A percentile compares a stretch with the other conserved stretches of the same genome.
Conservation (phyloP, 371 early-diverging fungal species). For the Entomophthora muscae region DNA sequence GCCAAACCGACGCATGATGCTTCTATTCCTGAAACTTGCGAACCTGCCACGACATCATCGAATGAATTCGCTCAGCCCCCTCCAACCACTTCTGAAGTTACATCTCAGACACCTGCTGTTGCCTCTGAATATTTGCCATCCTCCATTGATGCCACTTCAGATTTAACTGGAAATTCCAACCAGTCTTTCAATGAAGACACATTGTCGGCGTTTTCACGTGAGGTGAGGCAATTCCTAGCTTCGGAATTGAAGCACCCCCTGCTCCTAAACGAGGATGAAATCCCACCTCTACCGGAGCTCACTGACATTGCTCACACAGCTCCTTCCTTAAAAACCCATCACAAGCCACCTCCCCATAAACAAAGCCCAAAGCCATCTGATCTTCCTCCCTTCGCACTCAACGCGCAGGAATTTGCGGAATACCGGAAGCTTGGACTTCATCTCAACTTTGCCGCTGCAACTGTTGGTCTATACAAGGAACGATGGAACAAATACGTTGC, state of each 20-base stretch:
- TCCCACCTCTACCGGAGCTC: not conserved
- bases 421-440: not conserved
- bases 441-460: not conserved
- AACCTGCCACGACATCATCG: too few species aligned
- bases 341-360: not conserved
- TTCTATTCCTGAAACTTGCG: too few species aligned
- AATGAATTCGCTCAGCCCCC: too few species aligned
- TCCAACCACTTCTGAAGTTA: not conserved
- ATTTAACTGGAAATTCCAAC: too few species aligned
- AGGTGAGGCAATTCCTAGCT: not conserved
- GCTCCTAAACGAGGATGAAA: not conserved
- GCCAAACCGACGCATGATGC: not conserved
- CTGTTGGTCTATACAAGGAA: not conserved
- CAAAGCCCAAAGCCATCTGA: not conserved
- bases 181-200: too few species aligned
- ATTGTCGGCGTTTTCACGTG: not conserved
- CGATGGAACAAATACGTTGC: not conserved
- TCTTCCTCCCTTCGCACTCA: not conserved
- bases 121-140: not conserved
- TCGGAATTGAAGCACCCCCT: not conserved
- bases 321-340: not conserved
- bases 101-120: not conserved
- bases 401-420: not conserved
- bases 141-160: not conserved
- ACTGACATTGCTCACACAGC: not conserved